phyloP scores from a whole-genome alignment of 129 eudicot species.

The Mikania micrantha region DNA sequence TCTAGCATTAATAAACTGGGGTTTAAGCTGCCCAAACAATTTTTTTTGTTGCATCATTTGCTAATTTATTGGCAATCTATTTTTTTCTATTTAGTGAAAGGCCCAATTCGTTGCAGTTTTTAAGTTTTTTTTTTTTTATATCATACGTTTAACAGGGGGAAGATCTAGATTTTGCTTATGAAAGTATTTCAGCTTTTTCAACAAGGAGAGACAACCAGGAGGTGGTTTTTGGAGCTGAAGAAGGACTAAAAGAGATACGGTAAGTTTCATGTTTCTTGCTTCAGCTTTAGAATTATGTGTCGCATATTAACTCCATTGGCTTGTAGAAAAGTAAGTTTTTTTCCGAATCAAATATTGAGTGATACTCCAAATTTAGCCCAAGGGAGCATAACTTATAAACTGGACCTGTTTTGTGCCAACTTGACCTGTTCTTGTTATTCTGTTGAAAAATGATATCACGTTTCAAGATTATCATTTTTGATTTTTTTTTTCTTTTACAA shows the following conservation, averaged over 20 bases:
- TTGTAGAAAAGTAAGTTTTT: neutral
- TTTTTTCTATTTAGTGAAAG: neutral
- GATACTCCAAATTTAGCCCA: neutral
- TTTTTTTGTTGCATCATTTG: neutral
- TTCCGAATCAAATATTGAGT: neutral
- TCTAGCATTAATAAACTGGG: neutral
- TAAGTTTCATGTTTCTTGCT: conserved; percentile 8
- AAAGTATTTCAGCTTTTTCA: conserved; percentile 95
- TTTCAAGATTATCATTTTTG: conserved; percentile 1
- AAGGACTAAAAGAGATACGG: conserved; percentile 96
- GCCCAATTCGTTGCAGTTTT: neutral
- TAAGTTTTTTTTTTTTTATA: neutral
- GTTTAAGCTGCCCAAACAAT: neutral
- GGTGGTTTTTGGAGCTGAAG: conserved; percentile 97
- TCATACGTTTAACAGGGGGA: conserved; percentile 60
- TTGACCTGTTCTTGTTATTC: neutral
- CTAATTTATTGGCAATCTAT: conserved; percentile 1
- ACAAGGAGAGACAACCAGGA: conserved; percentile 92
- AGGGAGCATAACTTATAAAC: neutral
- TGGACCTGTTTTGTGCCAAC: neutral
- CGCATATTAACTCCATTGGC: neutral
- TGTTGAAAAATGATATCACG: neutral
- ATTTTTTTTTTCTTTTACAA: neutral
- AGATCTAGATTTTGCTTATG: conserved; percentile 95
- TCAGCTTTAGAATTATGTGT: neutral